Conservation (phyloP, 768 basidiomycete species). For the Lactarius hatsudake region DNA sequence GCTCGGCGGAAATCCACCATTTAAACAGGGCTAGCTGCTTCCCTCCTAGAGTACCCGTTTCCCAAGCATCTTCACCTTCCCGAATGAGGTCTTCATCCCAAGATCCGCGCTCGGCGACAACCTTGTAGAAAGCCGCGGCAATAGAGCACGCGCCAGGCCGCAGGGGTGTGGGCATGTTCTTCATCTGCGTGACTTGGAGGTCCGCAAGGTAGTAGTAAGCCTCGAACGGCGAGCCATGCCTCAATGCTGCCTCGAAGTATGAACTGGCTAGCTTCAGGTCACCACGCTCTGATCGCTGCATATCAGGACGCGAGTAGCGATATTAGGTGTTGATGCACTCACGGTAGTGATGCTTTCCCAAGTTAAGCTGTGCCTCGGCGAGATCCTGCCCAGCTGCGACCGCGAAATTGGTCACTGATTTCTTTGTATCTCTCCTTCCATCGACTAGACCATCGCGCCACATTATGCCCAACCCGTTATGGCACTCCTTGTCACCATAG, state of each 20-base stretch:
- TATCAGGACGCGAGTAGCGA: conserved; percentile 15
- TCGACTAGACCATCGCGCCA: conserved; percentile 83
- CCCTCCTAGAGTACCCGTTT: conserved; percentile 62
- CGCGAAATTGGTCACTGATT: conserved; percentile 64
- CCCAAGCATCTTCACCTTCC: conserved; percentile 79
- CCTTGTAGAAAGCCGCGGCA: conserved; percentile 90
- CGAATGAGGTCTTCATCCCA: conserved; percentile 78
- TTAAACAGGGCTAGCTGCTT: conserved; percentile 83
- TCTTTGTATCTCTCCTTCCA: conserved; percentile 58
- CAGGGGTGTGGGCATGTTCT: conserved; percentile 45
- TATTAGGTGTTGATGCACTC: conserved; percentile 25
- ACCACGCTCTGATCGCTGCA: conserved; percentile 51
- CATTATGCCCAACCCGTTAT: conserved; percentile 89
- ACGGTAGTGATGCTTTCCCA: conserved; percentile 80
- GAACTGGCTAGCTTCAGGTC: conserved; percentile 64
- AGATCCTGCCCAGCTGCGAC: conserved; percentile 84
- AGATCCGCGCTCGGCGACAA: conserved; percentile 87
- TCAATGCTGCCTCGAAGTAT: conserved; percentile 82
- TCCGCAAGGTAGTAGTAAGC: conserved; percentile 92
- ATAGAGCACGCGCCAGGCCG: conserved; percentile 79
- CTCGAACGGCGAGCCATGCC: conserved; percentile 89
- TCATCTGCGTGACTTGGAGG: conserved; percentile 64
- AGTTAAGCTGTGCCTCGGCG: conserved; percentile 87
- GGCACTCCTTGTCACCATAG: conserved; percentile 81
- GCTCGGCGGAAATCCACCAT: conserved; percentile 94